Base-by-base conservation (phyloP, 805 yeast genomes). In the Ogataea parapolymorpha region DNA sequence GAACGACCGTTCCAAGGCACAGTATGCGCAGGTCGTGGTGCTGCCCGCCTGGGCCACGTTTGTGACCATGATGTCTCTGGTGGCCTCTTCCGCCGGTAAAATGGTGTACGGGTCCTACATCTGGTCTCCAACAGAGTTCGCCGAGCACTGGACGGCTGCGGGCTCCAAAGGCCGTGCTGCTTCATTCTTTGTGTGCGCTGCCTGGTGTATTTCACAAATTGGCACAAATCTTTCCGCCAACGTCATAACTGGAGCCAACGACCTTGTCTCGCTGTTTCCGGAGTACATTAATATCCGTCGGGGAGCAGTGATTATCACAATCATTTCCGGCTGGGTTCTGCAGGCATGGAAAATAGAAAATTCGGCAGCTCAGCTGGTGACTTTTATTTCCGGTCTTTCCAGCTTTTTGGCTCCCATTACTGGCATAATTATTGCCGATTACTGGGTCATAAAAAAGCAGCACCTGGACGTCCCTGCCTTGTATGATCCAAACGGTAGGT, bases 201-300 rank as follows among this genome's bases (percentile, higher is more conserved):
- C 51, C 5, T 54, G 51, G 51, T 45, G 49, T 39, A 34, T 52
- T 38, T 54, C 54, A 16, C 71, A 67, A 51, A 58, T 68, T 41
- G 72, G 70, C 44, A 68, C 70, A 16, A 68, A 68, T 45, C 55
- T 68, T 29, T 66, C 80, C 6, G 83, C 84, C 26, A 79, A 79
- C 54, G 75, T 81, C n/a, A 68, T 79, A 33, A 69, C 80, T 2
- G 75, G 76, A 43, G 79, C 79, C 35, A 77, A 79, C 14, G 85
- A 79, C 53, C 65, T 76, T 47, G 66, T 80, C 6, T 71, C 79
- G 1, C 59, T 79, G 53, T 68, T 77, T 42, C 85, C 85, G 6
- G 71, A 72, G 37, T 79, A 68, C 62, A 59, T 80, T 51, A 79
- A 73, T 60, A 76, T 78, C 40, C 67, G 78, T 55, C 70, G 86